Evolutionary conservation across 129 eudicot species (phyloP), one percentile per base, ranked within the genome.

Genomic region (Heracleum sosnowskyi): DNA sequence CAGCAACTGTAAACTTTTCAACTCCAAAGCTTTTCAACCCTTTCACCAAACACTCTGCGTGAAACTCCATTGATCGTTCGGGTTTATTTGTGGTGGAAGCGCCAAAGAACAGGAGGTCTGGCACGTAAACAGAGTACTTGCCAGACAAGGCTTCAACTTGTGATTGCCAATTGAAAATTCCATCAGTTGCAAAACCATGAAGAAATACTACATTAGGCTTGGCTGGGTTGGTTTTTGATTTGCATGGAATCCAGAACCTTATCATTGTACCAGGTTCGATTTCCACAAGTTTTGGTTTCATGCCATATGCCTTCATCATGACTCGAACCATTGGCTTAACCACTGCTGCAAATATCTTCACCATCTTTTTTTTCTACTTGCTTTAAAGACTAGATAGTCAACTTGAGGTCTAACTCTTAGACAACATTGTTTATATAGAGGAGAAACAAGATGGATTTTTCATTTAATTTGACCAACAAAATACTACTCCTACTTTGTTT

Each of bases 91-190:
- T 88, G 86, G 64, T 60, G 45, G 92, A 90, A 60, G 85, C 84
- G 37, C 96, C 96, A 17, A 90, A 90, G 84, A 87, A 88, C 46
- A 90, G 46, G 39, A 90, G 79, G 79, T 90, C 96, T 9, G 96
- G 96, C 46, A 90, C 88, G 75, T 88, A 86, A 63, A 88, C 84
- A 0, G 85, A 69, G 77, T 82, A 86, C n/a, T 79, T 73, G 0
- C 77, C 75, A 0, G 87, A 71, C n/a, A 88, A 84, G 7, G 84
- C 68, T 2, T 88, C 68, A 7, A 84, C 82, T 84, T 90, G 96
- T 63, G 84, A 79, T 24, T 82, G 63, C 96, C 96, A 90, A 5
- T 81, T 86, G 37, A 86, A 74, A 12, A 86, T 79, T 1, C 92
- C 92, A 24, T 88, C 88, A 37, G 82, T 60, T 55, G 85, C 88